These are phyloP conservation scores for Medicago truncatula DNA, from an alignment of 306 rosid species.

Conservation along the genomic window DNA sequence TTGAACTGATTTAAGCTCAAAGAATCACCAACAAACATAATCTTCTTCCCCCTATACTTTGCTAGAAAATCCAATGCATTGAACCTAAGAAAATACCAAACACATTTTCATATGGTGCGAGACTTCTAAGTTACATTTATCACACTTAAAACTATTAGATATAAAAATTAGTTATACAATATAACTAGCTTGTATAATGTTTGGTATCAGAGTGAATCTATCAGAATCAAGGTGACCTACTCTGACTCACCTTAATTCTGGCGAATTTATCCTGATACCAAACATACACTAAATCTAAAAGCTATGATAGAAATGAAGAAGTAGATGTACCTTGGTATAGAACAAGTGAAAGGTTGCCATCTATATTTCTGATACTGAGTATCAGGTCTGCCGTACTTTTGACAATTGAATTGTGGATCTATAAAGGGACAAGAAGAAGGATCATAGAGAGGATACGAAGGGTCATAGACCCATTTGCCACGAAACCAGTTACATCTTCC, in stretches of 20 bases:
- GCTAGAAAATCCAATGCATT: slow-evolving; percentile 66
- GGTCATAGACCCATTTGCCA: slow-evolving; percentile 83
- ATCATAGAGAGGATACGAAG: slow-evolving; percentile 78
- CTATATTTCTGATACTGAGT: slow-evolving; percentile 68
- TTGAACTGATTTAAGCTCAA: slow-evolving; percentile 87
- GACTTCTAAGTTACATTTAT: background rate
- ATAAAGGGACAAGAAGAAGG: slow-evolving; percentile 81
- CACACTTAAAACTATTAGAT: background rate
- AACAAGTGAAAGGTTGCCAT: slow-evolving; percentile 86
- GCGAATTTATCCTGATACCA: no score
- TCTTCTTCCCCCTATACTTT: slow-evolving; percentile 89
- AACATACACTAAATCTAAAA: no score
- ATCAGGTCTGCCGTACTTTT: slow-evolving; percentile 86
- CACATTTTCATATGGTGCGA: background rate
- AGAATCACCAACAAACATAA: slow-evolving; percentile 96
- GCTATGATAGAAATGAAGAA: background rate
- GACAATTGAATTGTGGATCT: slow-evolving; percentile 91
- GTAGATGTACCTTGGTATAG: slow-evolving; percentile 69
- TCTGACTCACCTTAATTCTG: no score
- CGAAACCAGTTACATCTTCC: slow-evolving; percentile 67
- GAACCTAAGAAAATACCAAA: slow-evolving; percentile 58
- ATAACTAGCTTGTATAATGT: no score
- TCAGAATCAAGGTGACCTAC: no score
- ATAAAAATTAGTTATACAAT: no score
- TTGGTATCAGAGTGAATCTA: no score